Evolutionary conservation across 345 rosid species (phyloP).

Genomic region (Arabis hirsuta): DNA sequence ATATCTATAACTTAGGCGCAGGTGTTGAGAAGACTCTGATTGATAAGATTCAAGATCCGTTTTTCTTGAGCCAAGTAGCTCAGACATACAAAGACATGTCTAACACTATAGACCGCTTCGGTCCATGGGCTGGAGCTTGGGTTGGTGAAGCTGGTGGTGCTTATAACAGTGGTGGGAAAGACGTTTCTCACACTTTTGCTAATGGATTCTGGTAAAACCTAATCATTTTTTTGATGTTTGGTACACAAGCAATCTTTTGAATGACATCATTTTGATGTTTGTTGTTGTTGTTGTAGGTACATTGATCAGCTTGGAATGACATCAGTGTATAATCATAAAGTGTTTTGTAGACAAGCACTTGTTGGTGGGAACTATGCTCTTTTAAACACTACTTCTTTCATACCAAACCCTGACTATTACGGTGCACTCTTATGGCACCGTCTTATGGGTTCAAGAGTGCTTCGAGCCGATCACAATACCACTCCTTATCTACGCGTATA

Average conservation of each 20-base stretch:
- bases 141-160: slow-evolving; percentile 77
- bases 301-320: slow-evolving; percentile 73
- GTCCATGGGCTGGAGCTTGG: slow-evolving; percentile 64
- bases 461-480: slow-evolving; percentile 40
- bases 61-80: slow-evolving; percentile 49
- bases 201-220: slow-evolving; percentile 61
- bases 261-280: no score
- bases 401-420: slow-evolving; percentile 76
- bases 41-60: slow-evolving; percentile 59
- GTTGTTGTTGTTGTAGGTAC: slow-evolving; percentile 48
- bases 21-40: slow-evolving; percentile 55
- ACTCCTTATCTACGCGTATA: slow-evolving; percentile 55
- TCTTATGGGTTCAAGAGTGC: slow-evolving; percentile 61
- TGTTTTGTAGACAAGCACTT: slow-evolving; percentile 67
- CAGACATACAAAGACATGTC: slow-evolving; percentile 51
- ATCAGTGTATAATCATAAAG: slow-evolving; percentile 60
- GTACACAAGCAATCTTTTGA: no score
- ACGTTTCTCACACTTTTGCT: slow-evolving; percentile 61
- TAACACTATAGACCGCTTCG: slow-evolving; percentile 35
- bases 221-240: no score
- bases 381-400: slow-evolving; percentile 55
- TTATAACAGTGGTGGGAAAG: slow-evolving; percentile 69
- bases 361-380: slow-evolving; percentile 74
- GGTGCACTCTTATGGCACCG: slow-evolving; percentile 70
- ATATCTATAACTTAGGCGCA: slow-evolving; percentile 67